Conservation (phyloP, 208 protist genomes). For the Vickermania ingenoplastis region DNA sequence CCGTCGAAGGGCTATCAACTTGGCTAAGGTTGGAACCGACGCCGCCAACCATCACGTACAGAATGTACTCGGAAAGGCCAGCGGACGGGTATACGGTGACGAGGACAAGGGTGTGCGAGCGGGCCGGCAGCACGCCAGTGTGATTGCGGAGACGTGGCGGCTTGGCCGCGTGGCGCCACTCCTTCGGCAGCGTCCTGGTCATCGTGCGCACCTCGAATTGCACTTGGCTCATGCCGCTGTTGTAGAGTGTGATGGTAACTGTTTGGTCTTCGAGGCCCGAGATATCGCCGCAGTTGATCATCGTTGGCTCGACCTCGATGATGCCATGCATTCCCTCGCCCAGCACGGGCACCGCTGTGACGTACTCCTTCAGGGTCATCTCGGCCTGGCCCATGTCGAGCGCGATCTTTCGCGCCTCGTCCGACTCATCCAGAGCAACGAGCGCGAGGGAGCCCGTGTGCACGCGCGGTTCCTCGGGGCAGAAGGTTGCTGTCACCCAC, state of each 20-base stretch:
- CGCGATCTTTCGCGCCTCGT: neutral
- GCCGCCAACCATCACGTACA: constrained; percentile 66
- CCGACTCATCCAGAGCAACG: constrained; percentile 21
- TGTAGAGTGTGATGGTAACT: constrained; percentile 74
- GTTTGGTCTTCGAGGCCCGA: constrained; percentile 36
- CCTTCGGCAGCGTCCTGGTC: constrained; percentile 3
- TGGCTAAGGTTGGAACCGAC: constrained; percentile 17
- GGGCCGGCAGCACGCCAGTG: constrained; percentile 54
- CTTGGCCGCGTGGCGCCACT: constrained; percentile 8
- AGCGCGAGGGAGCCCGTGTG: constrained; percentile 53
- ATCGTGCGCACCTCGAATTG: constrained; percentile 67
- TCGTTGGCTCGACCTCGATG: constrained; percentile 70
- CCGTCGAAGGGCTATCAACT: constrained; percentile 22
- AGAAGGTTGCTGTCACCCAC: constrained; percentile 41
- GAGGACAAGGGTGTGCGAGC: constrained; percentile 78
- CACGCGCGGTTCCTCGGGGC: constrained; percentile 29
- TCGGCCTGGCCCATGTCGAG: neutral
- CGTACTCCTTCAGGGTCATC: constrained; percentile 10
- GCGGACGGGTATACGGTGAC: constrained; percentile 40
- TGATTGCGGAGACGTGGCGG: constrained; percentile 45
- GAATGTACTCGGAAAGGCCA: constrained; percentile 59
- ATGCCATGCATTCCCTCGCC: constrained; percentile 62
- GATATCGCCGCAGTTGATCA: constrained; percentile 54
- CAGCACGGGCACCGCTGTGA: constrained; percentile 22
- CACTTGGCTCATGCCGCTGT: constrained; percentile 70